These are phyloP conservation scores for Aotearoamyces nothofagi DNA, from an alignment of 2,329 filamentous ascomycete genomes.

Conservation along the genomic window DNA sequence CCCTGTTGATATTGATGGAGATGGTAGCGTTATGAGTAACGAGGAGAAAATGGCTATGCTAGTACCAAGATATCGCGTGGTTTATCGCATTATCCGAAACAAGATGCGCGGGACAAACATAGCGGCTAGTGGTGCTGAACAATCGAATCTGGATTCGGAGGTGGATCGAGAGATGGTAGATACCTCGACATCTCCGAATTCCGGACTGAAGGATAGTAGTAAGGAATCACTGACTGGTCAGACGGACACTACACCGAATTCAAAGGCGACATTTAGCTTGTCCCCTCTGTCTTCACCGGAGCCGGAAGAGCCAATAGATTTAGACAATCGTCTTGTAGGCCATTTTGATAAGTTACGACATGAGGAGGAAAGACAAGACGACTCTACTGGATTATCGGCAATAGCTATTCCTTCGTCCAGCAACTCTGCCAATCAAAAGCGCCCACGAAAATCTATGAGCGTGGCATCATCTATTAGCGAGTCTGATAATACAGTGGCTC, in stretches of 20 bases:
- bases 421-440: constrained; percentile 16
- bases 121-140: constrained; percentile 15
- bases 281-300: background rate
- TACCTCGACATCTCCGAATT: too few species aligned
- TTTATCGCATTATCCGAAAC: constrained; percentile 42
- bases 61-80: constrained; percentile 31
- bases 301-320: background rate
- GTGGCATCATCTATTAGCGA: constrained; percentile 12
- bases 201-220: too few species aligned
- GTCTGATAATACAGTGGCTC: constrained; percentile 8
- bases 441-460: constrained; percentile 15
- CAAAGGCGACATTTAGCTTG: background rate
- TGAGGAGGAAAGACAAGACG: background rate
- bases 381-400: background rate
- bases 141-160: constrained; percentile 12
- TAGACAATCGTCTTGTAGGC: background rate
- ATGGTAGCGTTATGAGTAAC: constrained; percentile 7
- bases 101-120: constrained; percentile 28
- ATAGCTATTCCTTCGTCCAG: background rate
- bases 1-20: constrained; percentile 6
- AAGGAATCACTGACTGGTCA: too few species aligned
- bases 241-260: too few species aligned
- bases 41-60: constrained; percentile 7
- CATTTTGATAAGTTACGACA: background rate
- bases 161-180: constrained; percentile 7